Conservation (phyloP, 2,329 filamentous ascomycete species). For the Ophiostoma australiae region DNA sequence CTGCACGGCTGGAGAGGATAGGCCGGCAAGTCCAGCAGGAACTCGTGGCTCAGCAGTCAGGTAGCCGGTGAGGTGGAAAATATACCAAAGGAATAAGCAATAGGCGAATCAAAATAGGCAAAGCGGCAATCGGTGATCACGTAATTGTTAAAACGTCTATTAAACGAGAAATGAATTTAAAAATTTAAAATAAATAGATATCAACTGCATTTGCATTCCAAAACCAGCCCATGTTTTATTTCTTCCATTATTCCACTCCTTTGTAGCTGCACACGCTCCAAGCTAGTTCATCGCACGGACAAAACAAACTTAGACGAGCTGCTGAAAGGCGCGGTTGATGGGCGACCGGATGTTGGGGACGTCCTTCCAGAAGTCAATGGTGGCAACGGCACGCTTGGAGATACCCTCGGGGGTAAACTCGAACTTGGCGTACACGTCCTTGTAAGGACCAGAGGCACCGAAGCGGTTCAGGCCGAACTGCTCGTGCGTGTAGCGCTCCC, state of each 20-base stretch:
- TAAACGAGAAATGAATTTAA: slow-evolving; percentile 11
- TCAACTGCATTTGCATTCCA: slow-evolving; percentile 16
- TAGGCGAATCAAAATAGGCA: neutral
- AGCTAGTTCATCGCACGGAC: neutral
- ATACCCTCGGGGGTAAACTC: slow-evolving; percentile 98
- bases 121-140: neutral
- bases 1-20: slow-evolving; percentile 49
- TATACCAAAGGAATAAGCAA: neutral
- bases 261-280: neutral
- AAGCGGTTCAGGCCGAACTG: slow-evolving; percentile 99
- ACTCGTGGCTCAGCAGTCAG: slow-evolving; percentile 40
- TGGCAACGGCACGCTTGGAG: slow-evolving; percentile 86
- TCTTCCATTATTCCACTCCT: neutral
- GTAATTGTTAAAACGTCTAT: neutral
- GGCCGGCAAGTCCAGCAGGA: slow-evolving; percentile 52
- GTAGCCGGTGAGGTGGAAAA: neutral
- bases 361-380: slow-evolving; percentile 96
- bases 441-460: slow-evolving; percentile 94
- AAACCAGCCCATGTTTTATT: slow-evolving; percentile 12
- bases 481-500: slow-evolving; percentile 99
- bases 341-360: slow-evolving; percentile 85
- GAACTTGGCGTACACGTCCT: slow-evolving; percentile 99
- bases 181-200: slow-evolving; percentile 20
- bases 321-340: slow-evolving; percentile 95
- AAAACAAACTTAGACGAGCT: slow-evolving; percentile 67